Evolutionary conservation across 306 rosid genomes (phyloP).

Genomic region (Purshia tridentata): DNA sequence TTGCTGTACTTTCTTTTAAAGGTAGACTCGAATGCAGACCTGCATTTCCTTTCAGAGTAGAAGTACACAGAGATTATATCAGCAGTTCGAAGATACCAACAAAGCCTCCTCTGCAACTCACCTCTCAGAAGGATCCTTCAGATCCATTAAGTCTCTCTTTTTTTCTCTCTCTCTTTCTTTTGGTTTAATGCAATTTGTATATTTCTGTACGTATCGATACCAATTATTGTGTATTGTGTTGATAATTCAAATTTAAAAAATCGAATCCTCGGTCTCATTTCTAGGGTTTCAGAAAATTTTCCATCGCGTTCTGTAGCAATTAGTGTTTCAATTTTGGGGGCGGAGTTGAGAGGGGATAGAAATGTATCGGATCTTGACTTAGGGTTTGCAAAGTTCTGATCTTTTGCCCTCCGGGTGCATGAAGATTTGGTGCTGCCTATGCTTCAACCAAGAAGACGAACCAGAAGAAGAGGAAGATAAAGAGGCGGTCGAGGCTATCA

Average conservation of each 20-base stretch:
- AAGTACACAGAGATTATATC: background rate
- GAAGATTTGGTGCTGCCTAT: slow-evolving; percentile 78
- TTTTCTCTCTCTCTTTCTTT: background rate
- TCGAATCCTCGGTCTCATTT: background rate
- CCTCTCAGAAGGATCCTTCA: slow-evolving; percentile 68
- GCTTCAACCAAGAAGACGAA: slow-evolving; percentile 61
- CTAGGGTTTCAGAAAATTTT: slow-evolving; percentile 57
- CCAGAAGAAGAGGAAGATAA: slow-evolving; percentile 32
- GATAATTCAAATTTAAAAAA: background rate
- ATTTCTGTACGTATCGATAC: background rate
- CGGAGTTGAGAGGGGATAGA: background rate
- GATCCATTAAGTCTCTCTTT: slow-evolving; percentile 41
- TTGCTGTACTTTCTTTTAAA: background rate
- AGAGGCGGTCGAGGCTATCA: slow-evolving; percentile 28
- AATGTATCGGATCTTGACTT: slow-evolving; percentile 63
- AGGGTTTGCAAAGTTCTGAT: slow-evolving; percentile 35
- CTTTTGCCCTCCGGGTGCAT: slow-evolving; percentile 47
- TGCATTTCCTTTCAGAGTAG: slow-evolving; percentile 11
- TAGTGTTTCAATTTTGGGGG: slow-evolving; percentile 16
- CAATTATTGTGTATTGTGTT: background rate
- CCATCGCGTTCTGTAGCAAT: slow-evolving; percentile 15
- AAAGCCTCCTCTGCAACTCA: slow-evolving; percentile 33
- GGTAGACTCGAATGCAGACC: background rate
- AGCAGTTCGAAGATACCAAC: slow-evolving; percentile 9
- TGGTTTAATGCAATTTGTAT: background rate